phyloP scores from a whole-genome alignment of 257 asterid species.

The Capsicum pubescens region DNA sequence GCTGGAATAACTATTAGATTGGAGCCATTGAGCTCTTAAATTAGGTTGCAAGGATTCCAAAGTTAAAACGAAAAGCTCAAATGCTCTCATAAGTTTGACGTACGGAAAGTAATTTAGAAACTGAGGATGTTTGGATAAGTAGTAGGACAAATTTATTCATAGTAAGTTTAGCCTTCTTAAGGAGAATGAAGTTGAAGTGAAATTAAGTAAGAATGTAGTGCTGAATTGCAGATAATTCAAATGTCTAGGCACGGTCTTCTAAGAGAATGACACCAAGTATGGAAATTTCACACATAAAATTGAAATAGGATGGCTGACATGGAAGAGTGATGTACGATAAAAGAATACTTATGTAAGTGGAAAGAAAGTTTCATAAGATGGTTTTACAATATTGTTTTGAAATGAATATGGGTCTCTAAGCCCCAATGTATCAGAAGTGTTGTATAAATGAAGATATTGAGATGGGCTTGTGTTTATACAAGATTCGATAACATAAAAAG shows the following conservation, averaged over 20 bases:
- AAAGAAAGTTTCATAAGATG: not conserved
- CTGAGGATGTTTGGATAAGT: not conserved
- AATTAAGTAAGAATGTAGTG: not conserved
- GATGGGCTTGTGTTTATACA: not conserved
- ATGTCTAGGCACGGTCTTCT: not conserved
- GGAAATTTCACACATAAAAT: not conserved
- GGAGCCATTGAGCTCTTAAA: constrained; percentile 3
- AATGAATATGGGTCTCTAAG: not conserved
- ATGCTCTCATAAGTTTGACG: not conserved
- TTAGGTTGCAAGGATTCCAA: not conserved
- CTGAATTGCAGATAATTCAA: not conserved
- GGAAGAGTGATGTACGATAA: not conserved
- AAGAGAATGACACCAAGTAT: constrained; percentile 20
- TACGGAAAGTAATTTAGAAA: not conserved
- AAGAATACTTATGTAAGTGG: not conserved
- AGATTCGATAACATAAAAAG: not conserved
- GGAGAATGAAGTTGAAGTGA: constrained; percentile 9
- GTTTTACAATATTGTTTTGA: not conserved
- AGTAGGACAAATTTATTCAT: not conserved
- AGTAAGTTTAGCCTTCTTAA: constrained; percentile 19
- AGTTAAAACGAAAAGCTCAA: not conserved
- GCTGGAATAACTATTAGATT: constrained; percentile 10
- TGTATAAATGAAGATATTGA: not conserved
- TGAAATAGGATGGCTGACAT: not conserved
- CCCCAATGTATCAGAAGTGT: not conserved